phyloP scores from a whole-genome alignment of 768 basidiomycete species.

The Plicaturopsis crispa region DNA sequence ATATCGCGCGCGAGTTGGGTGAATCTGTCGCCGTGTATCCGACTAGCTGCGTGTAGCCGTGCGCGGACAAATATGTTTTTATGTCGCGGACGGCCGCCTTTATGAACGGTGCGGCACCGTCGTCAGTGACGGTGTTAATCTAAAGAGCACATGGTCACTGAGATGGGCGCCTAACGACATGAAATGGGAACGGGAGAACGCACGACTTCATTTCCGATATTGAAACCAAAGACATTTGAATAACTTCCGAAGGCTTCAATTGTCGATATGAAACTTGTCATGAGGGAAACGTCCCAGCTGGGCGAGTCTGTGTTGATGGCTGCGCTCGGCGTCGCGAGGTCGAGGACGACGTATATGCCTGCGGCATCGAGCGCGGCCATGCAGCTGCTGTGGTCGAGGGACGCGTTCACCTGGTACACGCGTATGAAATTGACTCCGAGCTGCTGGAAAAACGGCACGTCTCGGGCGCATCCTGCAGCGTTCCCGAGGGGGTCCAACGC shows the following conservation, averaged over 20 bases:
- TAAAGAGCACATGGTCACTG: too few species aligned
- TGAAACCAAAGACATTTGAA: constrained; percentile 83
- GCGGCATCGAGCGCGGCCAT: constrained; percentile 72
- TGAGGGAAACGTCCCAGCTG: constrained; percentile 74
- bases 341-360: constrained; percentile 85
- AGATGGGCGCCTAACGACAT: too few species aligned
- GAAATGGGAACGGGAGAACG: too few species aligned
- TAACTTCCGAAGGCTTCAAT: constrained; percentile 79
- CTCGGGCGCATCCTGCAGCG: too few species aligned
- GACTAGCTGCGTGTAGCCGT: constrained; percentile 24
- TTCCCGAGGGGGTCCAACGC: constrained; percentile 20
- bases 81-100: constrained; percentile 89
- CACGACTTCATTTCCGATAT: constrained; percentile 94
- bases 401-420: constrained; percentile 79
- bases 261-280: constrained; percentile 69
- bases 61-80: constrained; percentile 72
- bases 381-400: constrained; percentile 79
- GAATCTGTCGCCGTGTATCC: constrained; percentile 83
- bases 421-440: constrained; percentile 78
- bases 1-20: constrained; percentile 47
- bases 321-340: constrained; percentile 82
- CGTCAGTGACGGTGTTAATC: constrained; percentile 45
- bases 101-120: constrained; percentile 67
- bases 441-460: constrained; percentile 68
- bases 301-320: constrained; percentile 71